Conservation (phyloP, 1,284 basidiomycete species). For the Malassezia nana region DNA sequence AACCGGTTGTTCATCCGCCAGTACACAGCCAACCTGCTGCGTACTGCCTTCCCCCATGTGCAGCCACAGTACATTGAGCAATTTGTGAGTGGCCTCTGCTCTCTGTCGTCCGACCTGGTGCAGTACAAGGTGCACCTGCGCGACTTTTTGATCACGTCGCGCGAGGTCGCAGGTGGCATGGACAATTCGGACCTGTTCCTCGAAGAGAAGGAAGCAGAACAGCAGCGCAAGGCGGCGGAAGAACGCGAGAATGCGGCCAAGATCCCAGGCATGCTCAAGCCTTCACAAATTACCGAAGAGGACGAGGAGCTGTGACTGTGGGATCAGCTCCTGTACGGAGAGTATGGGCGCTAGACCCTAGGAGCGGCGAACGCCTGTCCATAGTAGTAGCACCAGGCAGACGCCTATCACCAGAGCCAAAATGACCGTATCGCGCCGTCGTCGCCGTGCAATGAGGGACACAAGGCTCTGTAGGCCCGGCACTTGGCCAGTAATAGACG, state of each 20-base stretch:
- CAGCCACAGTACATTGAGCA: conserved; percentile 48
- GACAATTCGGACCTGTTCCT: conserved; percentile 76
- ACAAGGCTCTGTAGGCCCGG: conserved; percentile 87
- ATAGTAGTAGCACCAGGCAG: conserved; percentile 69
- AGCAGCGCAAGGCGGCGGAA: conserved; percentile 59
- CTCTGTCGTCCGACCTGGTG: conserved; percentile 70
- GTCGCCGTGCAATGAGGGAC: conserved; percentile 78
- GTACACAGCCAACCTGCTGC: conserved; percentile 68
- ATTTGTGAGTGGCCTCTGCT: conserved; percentile 64
- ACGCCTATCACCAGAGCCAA: conserved; percentile 73
- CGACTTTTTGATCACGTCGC: conserved; percentile 55
- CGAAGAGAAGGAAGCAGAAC: conserved; percentile 89
- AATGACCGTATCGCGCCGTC: conserved; percentile 80
- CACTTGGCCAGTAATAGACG: conserved; percentile 60
- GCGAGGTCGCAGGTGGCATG: conserved; percentile 53
- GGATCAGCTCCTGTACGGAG: conserved; percentile 28
- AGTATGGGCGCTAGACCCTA: not conserved
- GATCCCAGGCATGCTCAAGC: conserved; percentile 98
- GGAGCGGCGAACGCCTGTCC: conserved; percentile 53
- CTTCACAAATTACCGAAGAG: conserved; percentile 50
- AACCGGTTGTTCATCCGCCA: conserved; percentile 77
- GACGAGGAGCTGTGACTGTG: conserved; percentile 41
- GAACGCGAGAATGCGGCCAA: conserved; percentile 81
- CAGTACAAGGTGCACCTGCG: conserved; percentile 77
- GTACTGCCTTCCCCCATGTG: conserved; percentile 42